Base-by-base conservation (phyloP, 257 asterid genomes). In the Nicotiana otophora region DNA sequence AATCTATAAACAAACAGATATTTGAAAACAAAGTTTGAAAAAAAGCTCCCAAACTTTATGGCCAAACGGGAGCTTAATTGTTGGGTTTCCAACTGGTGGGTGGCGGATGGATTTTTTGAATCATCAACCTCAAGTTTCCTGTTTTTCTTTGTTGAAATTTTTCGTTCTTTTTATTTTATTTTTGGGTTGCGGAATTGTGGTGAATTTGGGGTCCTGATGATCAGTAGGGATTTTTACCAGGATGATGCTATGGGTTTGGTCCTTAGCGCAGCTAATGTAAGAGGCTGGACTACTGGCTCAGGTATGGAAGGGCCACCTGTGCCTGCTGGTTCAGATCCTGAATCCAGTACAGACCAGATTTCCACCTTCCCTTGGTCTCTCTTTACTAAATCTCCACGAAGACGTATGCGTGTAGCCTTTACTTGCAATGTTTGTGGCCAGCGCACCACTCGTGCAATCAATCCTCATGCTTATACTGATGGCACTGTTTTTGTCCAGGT, bases 401-500 rank as follows among this genome's bases (percentile, higher is more conserved):
- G 99, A 0, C 90, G 99, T 57, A 96, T 96, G 99, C 96, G 92
- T 10, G 99, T 95, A 86, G 96, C 98, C 1, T 95, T 94, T 88
- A 95, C 96, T 66, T 95, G 99, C 90, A 95, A 94, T 31, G 95
- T 95, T 4, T 95, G 99, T 48, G 98, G 99, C 65, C 99, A 95
- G 84, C 91, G 99, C 82, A 95, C 99, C 15, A 95, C 98, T 0
- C 98, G 99, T 4, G 99, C 99, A 39, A 96, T 96, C 90, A 96
- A 96, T 83, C 99, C 98, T 0, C 99, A 96, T 68, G 99, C 98
- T 65, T 96, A 96, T 60, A 94, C 98, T 2, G 99, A 96, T 67
- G 99, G 99, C 88, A 96, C 98, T 15, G 98, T 96, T 26, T 96
- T 96, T 69, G 99, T 96, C 7, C 99, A 96, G 98, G 99, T 94